These are phyloP conservation scores for Paecilomyces formosus DNA, from an alignment of 2,329 filamentous ascomycete genomes.

Conservation along the genomic window DNA sequence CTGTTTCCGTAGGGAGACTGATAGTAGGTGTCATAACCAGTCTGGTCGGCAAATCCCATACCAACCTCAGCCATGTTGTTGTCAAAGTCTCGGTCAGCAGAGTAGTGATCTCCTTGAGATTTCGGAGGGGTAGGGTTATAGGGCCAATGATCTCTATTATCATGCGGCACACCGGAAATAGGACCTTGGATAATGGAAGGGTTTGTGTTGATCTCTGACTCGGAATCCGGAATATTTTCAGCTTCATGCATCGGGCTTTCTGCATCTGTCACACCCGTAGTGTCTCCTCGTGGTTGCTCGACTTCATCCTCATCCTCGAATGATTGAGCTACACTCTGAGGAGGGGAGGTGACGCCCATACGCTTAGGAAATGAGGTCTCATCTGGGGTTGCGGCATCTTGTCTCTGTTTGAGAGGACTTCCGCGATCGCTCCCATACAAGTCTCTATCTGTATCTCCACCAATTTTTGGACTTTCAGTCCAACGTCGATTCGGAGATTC, in stretches of 20 bases:
- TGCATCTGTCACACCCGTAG: constrained; percentile 62
- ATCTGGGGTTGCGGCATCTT: constrained; percentile 28
- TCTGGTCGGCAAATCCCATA: background rate
- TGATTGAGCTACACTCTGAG: constrained; percentile 48
- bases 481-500: constrained; percentile 31
- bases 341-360: constrained; percentile 42
- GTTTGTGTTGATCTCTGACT: constrained; percentile 67
- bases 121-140: constrained; percentile 49
- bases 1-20: constrained; percentile 38
- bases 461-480: constrained; percentile 18
- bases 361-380: constrained; percentile 31
- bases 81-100: background rate
- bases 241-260: constrained; percentile 70
- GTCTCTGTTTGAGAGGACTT: constrained; percentile 40
- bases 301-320: constrained; percentile 30
- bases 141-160: constrained; percentile 46
- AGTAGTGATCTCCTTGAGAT: constrained; percentile 33
- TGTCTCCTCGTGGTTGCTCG: constrained; percentile 51
- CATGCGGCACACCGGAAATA: constrained; percentile 49
- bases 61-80: constrained; percentile 4
- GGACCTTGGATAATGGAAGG: constrained; percentile 75
- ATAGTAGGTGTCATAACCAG: constrained; percentile 39
- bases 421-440: constrained; percentile 21
- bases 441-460: constrained; percentile 15
- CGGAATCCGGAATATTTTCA: constrained; percentile 53